A percentile compares a stretch with the other conserved stretches of the same genome.
These are phyloP conservation scores for Dissoconium aciculare DNA, from an alignment of 2,329 filamentous ascomycete genomes.

Conservation along the genomic window DNA sequence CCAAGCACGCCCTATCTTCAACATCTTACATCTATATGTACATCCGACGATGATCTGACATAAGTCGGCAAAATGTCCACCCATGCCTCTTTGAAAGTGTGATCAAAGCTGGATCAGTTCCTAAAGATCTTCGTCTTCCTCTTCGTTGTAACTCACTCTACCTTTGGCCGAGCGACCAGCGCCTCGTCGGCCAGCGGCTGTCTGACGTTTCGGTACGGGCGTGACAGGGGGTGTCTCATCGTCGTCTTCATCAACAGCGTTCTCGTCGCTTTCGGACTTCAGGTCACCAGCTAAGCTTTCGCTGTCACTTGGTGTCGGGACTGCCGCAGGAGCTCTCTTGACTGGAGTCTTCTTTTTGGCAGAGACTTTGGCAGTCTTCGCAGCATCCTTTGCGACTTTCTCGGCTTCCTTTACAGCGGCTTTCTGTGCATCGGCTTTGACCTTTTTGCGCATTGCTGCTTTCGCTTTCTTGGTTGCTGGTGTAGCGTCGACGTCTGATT, in stretches of 20 bases:
- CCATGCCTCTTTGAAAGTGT: too few species aligned
- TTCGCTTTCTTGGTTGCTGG: slow-evolving; percentile 29
- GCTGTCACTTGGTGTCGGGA: slow-evolving; percentile 10
- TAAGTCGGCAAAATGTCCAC: too few species aligned
- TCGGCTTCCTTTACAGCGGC: slow-evolving; percentile 11
- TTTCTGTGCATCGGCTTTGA: slow-evolving; percentile 13
- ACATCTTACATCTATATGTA: too few species aligned
- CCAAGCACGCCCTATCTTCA: too few species aligned
- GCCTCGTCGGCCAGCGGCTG: slow-evolving; percentile 3
- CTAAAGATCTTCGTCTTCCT: too few species aligned
- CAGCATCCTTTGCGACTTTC: slow-evolving; percentile 4
- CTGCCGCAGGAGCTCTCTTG: slow-evolving; percentile 9
- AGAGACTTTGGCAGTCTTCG: slow-evolving; percentile 1
- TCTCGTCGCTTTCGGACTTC: slow-evolving; percentile 5
- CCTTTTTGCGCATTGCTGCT: slow-evolving; percentile 19
- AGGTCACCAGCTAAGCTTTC: slow-evolving; percentile 6
- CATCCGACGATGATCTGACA: too few species aligned
- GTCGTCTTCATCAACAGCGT: too few species aligned
- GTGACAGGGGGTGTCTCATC: slow-evolving; percentile 4
- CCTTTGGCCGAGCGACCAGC: slow-evolving; percentile 9
- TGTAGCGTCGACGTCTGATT: slow-evolving; percentile 23
- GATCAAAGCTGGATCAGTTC: too few species aligned
- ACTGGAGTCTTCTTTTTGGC: slow-evolving; percentile 3
- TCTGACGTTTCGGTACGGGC: neutral
- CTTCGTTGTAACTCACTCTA: slow-evolving; percentile 11